Percentiles rank a stretch among this genome's conserved stretches.
Evolutionary conservation across 345 rosid species (phyloP).

Genomic region (Ceriops decandra): DNA sequence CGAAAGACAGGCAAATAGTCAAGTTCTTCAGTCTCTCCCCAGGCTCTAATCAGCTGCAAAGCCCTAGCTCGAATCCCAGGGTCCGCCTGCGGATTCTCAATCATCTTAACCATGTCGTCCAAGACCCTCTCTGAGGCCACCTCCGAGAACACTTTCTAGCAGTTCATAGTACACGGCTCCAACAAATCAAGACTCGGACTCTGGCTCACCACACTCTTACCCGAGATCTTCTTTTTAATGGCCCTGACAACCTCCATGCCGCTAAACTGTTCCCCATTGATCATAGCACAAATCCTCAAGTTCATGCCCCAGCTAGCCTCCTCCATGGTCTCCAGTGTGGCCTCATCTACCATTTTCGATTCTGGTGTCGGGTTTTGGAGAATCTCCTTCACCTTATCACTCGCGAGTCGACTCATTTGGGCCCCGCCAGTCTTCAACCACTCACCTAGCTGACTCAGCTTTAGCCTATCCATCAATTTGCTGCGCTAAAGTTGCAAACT

Average conservation of each 20-base stretch:
- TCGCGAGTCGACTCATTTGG: conserved; percentile 70
- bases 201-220: conserved; percentile 53
- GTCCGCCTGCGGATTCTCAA: conserved; percentile 51
- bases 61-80: conserved; percentile 50
- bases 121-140: conserved; percentile 70
- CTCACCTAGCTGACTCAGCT: conserved; percentile 70
- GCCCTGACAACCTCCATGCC: conserved; percentile 65
- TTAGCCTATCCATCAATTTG: conserved; percentile 58
- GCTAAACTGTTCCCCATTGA: conserved; percentile 59
- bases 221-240: conserved; percentile 63
- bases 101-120: conserved; percentile 84
- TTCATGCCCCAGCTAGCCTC: conserved; percentile 91
- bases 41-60: conserved; percentile 65
- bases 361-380: conserved; percentile 74
- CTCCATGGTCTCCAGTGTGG: conserved; percentile 61
- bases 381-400: conserved; percentile 79
- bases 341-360: conserved; percentile 83
- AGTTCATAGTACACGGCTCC: conserved; percentile 72
- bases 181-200: conserved; percentile 70
- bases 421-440: conserved; percentile 70
- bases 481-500: conserved; percentile 8
- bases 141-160: conserved; percentile 74
- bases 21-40: conserved; percentile 79
- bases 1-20: conserved; percentile 73
- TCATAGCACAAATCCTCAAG: conserved; percentile 80